Conservation (phyloP, 1,284 basidiomycete species). For the Cryptococcus wingfieldii region DNA sequence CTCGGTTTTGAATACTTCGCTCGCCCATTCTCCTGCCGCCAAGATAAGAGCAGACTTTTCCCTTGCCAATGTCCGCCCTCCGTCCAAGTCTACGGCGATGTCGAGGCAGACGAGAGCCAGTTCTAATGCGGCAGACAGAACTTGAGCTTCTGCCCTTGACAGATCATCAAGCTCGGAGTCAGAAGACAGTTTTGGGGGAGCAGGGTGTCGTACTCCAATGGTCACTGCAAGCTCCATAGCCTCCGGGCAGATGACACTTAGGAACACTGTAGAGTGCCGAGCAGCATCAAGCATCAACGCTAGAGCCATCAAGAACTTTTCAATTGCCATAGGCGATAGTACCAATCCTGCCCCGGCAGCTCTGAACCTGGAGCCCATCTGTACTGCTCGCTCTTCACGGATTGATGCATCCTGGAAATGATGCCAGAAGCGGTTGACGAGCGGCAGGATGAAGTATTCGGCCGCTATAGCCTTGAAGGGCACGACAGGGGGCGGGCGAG, state of each 20-base stretch:
- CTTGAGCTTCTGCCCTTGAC: constrained; percentile 56
- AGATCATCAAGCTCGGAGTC: constrained; percentile 10
- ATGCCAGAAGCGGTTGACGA: constrained; percentile 86
- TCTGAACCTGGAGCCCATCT: constrained; percentile 55
- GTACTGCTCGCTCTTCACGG: constrained; percentile 63
- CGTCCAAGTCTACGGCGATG: constrained; percentile 67
- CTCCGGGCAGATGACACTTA: constrained; percentile 72
- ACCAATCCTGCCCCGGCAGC: constrained; percentile 75
- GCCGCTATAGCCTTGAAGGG: constrained; percentile 71
- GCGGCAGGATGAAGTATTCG: constrained; percentile 78
- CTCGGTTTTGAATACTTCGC: constrained; percentile 60
- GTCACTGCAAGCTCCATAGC: constrained; percentile 75
- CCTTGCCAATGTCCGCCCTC: constrained; percentile 66
- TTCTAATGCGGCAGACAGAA: constrained; percentile 70
- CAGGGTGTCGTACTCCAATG: constrained; percentile 64
- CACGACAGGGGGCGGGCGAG: constrained; percentile 24
- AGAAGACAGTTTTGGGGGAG: constrained; percentile 20
- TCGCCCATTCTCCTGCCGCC: constrained; percentile 75
- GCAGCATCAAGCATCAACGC: constrained; percentile 77
- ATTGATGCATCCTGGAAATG: constrained; percentile 75
- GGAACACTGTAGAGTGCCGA: constrained; percentile 71
- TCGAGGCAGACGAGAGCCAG: constrained; percentile 72
- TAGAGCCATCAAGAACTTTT: constrained; percentile 70
- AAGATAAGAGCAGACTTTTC: constrained; percentile 69
- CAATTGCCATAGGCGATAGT: constrained; percentile 67